A percentile compares a stretch with the other conserved stretches of the same genome.
These are phyloP conservation scores for Pestalotiopsis sp. DNA, from an alignment of 2,329 filamentous ascomycete species.

Conservation along the genomic window DNA sequence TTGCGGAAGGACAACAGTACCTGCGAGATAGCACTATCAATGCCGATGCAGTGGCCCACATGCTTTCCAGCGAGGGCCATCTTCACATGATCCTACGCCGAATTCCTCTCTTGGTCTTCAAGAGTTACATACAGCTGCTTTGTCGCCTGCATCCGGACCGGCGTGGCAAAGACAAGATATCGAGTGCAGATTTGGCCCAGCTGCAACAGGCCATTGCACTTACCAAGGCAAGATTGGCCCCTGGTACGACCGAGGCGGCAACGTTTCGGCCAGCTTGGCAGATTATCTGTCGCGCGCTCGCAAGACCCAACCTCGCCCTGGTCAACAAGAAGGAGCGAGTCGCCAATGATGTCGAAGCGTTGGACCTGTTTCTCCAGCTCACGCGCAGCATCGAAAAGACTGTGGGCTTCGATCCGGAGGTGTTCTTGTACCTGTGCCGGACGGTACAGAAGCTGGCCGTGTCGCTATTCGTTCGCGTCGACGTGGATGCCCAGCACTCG, in stretches of 20 bases:
- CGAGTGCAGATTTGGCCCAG: conserved; percentile 20
- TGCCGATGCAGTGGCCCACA: conserved; percentile 18
- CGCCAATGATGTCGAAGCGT: conserved; percentile 30
- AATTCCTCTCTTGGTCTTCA: conserved; percentile 42
- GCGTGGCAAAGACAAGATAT: conserved; percentile 21
- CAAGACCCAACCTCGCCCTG: conserved; percentile 33
- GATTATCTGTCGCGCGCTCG: conserved; percentile 41
- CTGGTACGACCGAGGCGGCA: conserved; percentile 26
- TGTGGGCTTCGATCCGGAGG: conserved; percentile 34
- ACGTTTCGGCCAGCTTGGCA: conserved; percentile 45
- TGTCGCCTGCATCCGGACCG: conserved; percentile 41
- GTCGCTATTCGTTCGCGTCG: conserved; percentile 19
- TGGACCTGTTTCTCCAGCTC: conserved; percentile 34
- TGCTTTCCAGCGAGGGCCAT: conserved; percentile 20
- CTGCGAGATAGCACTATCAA: conserved; percentile 46
- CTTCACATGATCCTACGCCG: conserved; percentile 24
- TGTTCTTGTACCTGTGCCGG: conserved; percentile 40
- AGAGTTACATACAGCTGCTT: conserved; percentile 55
- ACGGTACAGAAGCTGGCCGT: conserved; percentile 32
- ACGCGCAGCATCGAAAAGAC: conserved; percentile 29
- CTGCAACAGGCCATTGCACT: conserved; percentile 40
- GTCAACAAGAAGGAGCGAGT: conserved; percentile 21
- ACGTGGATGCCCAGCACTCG: background rate
- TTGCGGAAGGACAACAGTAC: conserved; percentile 51
- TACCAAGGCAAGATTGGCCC: conserved; percentile 27